These are phyloP conservation scores for Agaricus blazei DNA, from an alignment of 768 basidiomycete species.

Conservation along the genomic window DNA sequence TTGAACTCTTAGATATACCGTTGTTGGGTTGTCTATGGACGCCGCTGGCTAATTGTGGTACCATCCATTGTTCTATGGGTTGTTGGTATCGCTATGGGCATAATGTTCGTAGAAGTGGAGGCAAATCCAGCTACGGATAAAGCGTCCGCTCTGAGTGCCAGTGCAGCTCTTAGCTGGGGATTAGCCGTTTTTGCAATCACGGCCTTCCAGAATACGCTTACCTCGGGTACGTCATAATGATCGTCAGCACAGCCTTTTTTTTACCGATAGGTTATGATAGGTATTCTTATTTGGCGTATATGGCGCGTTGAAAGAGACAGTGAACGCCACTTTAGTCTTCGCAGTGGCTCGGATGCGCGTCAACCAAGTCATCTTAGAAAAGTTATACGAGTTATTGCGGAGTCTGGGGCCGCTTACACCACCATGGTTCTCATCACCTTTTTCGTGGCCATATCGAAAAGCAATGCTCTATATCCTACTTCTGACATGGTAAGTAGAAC, in stretches of 20 bases:
- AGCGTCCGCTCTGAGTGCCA: background rate
- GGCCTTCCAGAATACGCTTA: background rate
- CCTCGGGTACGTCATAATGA: background rate
- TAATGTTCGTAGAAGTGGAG: background rate
- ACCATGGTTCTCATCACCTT: background rate
- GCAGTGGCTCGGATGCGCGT: too few species aligned
- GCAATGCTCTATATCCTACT: background rate
- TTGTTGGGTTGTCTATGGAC: conserved; percentile 5
- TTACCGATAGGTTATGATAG: background rate
- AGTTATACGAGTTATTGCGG: background rate
- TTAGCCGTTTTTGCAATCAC: background rate
- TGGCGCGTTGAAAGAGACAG: background rate
- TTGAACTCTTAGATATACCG: background rate
- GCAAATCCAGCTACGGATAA: background rate
- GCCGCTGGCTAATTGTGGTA: background rate
- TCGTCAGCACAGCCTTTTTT: too few species aligned
- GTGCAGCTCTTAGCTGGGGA: background rate
- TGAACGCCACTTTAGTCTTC: background rate
- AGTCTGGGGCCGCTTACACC: conserved; percentile 2
- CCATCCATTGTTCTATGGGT: background rate
- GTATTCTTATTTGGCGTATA: background rate
- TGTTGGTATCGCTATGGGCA: background rate
- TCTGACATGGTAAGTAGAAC: background rate
- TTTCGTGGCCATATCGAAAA: background rate
- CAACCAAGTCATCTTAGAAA: background rate